A percentile compares a stretch with the other conserved stretches of the same genome.
phyloP scores from a whole-genome alignment of 2,329 filamentous ascomycete genomes.

The Ophiostoma triangulosporum region DNA sequence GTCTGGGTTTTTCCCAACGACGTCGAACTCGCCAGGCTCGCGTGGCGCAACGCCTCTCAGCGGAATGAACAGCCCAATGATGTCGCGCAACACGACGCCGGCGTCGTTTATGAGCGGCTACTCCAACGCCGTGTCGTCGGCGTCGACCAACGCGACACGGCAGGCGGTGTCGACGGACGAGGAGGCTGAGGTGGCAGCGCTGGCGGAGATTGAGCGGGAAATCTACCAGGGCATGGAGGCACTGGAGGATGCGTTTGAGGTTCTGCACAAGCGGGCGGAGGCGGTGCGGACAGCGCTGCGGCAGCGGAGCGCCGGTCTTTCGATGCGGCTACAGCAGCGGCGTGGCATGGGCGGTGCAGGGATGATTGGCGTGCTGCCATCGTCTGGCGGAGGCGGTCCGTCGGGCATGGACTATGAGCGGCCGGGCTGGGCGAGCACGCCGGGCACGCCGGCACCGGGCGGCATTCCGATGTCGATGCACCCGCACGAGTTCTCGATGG shows the following conservation, averaged over 20 bases:
- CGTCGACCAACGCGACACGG: conserved; percentile 34
- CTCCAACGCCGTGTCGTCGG: conserved; percentile 22
- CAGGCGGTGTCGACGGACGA: conserved; percentile 76
- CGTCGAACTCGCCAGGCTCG: conserved; percentile 27
- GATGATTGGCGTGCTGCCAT: conserved; percentile 40
- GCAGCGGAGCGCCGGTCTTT: conserved; percentile 68
- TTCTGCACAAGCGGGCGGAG: conserved; percentile 76
- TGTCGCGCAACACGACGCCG: conserved; percentile 41
- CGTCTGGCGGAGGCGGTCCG: conserved; percentile 22
- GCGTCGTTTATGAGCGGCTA: conserved; percentile 18
- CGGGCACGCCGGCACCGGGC: conserved; percentile 4
- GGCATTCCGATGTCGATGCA: conserved; percentile 13
- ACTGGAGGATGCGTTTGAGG: conserved; percentile 87
- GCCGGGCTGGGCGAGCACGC: conserved; percentile 30
- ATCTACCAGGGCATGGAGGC: conserved; percentile 92
- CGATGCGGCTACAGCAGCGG: conserved; percentile 47
- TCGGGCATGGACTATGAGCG: conserved; percentile 29
- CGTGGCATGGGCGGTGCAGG: conserved; percentile 23
- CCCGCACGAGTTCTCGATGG: conserved; percentile 5
- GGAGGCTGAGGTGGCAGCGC: conserved; percentile 78
- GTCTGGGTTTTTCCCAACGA: conserved; percentile 26
- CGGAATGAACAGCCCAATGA: conserved; percentile 31
- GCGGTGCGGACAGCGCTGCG: conserved; percentile 64
- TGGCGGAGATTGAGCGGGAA: conserved; percentile 84
- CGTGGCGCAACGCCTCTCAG: conserved; percentile 25